Percentiles rank a stretch among this genome's conserved stretches.
Conservation (phyloP, 169 alveolate species). For the Plasmodium knowlesi region DNA sequence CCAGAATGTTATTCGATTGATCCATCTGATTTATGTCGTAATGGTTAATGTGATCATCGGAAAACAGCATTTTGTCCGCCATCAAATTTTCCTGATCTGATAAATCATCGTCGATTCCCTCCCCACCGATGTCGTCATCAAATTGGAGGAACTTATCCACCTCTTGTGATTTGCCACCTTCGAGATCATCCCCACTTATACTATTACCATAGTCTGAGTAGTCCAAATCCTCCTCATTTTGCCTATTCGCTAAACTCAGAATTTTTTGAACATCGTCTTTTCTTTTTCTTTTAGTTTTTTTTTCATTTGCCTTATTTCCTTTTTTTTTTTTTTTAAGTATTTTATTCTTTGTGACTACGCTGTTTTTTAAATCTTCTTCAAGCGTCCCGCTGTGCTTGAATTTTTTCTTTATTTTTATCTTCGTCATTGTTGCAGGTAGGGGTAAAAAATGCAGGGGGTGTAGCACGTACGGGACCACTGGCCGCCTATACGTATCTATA, state of each 20-base stretch:
- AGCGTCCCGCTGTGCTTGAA: constrained; percentile 15
- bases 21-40: background rate
- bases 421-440: constrained; percentile 9
- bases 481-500: background rate
- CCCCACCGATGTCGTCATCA: constrained; percentile 67
- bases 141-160: constrained; percentile 54
- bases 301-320: constrained; percentile 10
- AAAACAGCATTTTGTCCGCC: constrained; percentile 15
- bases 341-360: constrained; percentile 13
- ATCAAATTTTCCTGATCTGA: constrained; percentile 8
- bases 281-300: background rate
- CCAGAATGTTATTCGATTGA: constrained; percentile 26
- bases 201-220: constrained; percentile 27
- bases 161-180: constrained; percentile 4
- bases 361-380: constrained; percentile 55
- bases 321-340: constrained; percentile 35
- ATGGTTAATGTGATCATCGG: background rate
- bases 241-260: constrained; percentile 38
- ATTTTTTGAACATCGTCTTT: constrained; percentile 34
- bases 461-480: background rate
- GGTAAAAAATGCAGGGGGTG: background rate
- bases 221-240: constrained; percentile 42
- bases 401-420: constrained; percentile 30
- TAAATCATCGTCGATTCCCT: constrained; percentile 7
- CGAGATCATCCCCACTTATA: background rate